phyloP scores from a whole-genome alignment of 495 filamentous ascomycete species.

The Hyaloscypha hepaticicola region DNA sequence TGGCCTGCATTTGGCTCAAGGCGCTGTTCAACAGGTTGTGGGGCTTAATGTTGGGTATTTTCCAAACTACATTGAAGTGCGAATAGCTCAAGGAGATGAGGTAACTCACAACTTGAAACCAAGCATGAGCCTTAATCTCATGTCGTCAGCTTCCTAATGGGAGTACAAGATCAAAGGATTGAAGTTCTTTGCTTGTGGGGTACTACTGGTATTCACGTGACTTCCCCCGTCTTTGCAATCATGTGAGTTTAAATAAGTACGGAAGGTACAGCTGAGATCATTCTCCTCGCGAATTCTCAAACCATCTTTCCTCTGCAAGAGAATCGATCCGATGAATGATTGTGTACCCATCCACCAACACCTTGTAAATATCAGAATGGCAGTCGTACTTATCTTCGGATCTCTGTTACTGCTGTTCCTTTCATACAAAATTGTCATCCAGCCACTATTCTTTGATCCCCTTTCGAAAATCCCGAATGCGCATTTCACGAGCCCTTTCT shows the following conservation, averaged over 20 bases:
- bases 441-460: slow-evolving; percentile 62
- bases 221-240: background rate
- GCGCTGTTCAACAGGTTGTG: too few relatives aligned
- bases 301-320: background rate
- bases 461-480: slow-evolving; percentile 63
- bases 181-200: too few relatives aligned
- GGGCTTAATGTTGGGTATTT: too few relatives aligned
- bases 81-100: too few relatives aligned
- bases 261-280: background rate
- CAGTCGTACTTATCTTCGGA: background rate
- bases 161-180: too few relatives aligned
- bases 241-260: too few relatives aligned
- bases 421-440: slow-evolving; percentile 56
- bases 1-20: too few relatives aligned
- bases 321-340: background rate
- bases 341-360: background rate
- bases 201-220: too few relatives aligned
- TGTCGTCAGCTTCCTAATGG: too few relatives aligned
- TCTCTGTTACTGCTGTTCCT: slow-evolving; percentile 13
- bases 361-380: background rate
- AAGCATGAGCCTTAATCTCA: too few relatives aligned
- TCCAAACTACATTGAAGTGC: too few relatives aligned
- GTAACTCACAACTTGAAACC: too few relatives aligned
- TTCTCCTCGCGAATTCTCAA: background rate
- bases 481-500: slow-evolving; percentile 58